Evolutionary conservation across 805 yeast species (phyloP), one percentile per base, ranked within the genome.

Genomic region (Scheffersomyces amazonensis): DNA sequence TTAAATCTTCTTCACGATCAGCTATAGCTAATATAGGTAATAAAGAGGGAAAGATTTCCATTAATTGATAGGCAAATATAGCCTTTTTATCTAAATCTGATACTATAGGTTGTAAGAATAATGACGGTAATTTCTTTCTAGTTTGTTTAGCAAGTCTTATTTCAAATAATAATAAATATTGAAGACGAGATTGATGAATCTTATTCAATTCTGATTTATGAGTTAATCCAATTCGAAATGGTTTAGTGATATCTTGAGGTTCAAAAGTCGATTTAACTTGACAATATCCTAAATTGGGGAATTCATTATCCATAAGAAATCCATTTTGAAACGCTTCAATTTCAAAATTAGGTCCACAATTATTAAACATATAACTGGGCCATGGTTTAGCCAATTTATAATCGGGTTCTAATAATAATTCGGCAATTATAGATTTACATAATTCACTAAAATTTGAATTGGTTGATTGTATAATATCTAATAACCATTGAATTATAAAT

Each of bases 161-260:
- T 43, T 84, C 86, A 41, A 82, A 75, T 41, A 68, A 71, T 25
- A 83, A 58, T 16, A 85, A 49, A 47, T 65, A 69, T 52, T 83
- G 89, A 10, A 84, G 51, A 48, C 87, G 68, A 12, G 86, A 69
- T 20, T 53, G 44, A n/a, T 43, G 41, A 13, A 54, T 17, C 6
- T 60, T 58, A 12, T 46, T 35, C 21, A 57, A 51, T 23, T 46
- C 44, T 20, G 34, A 28, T 10, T 36, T 32, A 6, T 47, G 41
- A 8, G 47, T 44, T 13, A 54, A 39, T 2, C 53, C 39, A 5
- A 38, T 37, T 21, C 40, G 43, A 5, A 36, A 37, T 7, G 58
- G 48, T 22, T 41, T 44, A 10, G 34, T 34, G 17, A 56, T 45
- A 27, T 48, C 51, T n/a, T 35, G 37, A 8, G 45, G 31, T 9